Conservation (phyloP, 2,329 filamentous ascomycete genomes). For the Eutypa lata region DNA sequence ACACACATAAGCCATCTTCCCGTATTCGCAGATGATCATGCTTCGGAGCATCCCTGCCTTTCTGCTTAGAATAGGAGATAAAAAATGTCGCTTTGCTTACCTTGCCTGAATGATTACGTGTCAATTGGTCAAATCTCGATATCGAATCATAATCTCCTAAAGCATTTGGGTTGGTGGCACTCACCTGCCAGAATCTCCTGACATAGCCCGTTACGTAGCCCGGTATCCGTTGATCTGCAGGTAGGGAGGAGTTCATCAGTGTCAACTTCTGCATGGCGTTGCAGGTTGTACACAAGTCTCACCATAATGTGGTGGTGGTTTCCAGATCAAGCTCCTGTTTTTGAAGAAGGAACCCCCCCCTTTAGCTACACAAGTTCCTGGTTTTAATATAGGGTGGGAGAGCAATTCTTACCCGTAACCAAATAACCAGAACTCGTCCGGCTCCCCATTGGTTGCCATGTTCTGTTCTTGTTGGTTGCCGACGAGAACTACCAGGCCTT, state of each 20-base stretch:
- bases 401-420: constrained; percentile 73
- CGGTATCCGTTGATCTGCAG: constrained; percentile 73
- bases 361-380: neutral
- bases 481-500: neutral
- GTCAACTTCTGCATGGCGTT: too few species aligned
- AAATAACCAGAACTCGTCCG: constrained; percentile 87
- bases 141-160: too few species aligned
- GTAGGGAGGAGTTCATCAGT: constrained; percentile 6
- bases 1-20: too few species aligned
- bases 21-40: too few species aligned
- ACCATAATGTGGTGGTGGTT: constrained; percentile 95
- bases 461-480: constrained; percentile 13
- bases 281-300: constrained; percentile 25
- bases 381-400: neutral
- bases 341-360: neutral
- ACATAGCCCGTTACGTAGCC: constrained; percentile 94
- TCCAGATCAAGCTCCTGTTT: constrained; percentile 89
- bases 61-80: neutral
- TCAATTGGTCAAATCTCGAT: neutral
- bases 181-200: constrained; percentile 94
- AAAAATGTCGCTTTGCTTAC: neutral
- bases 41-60: too few species aligned
- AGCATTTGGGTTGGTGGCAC: neutral
- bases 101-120: neutral
- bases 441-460: constrained; percentile 35